These are phyloP conservation scores for Phytophthora ramorum DNA, from an alignment of 352 stramenopile species.

Conservation along the genomic window DNA sequence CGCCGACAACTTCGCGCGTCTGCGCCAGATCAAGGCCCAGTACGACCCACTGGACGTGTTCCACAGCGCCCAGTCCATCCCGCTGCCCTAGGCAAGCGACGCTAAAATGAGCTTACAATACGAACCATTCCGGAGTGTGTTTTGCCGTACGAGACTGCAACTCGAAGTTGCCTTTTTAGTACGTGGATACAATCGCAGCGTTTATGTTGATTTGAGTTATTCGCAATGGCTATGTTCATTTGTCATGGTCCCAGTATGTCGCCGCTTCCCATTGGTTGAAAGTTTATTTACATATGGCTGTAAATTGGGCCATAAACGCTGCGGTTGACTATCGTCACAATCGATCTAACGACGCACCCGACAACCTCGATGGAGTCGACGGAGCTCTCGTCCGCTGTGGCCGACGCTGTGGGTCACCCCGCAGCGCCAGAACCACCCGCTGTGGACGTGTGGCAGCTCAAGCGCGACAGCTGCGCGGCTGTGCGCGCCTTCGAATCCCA, in stretches of 20 bases:
- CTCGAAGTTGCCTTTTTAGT: slow-evolving; percentile 5
- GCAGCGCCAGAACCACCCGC: background rate
- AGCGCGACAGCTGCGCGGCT: slow-evolving; percentile 58
- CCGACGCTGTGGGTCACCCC: slow-evolving; percentile 1
- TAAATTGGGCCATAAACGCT: background rate
- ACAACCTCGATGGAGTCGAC: slow-evolving; percentile 11
- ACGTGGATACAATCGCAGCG: background rate
- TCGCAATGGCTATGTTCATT: no score
- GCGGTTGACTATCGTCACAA: background rate
- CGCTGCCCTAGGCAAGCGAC: slow-evolving; percentile 32
- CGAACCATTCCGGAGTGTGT: no score
- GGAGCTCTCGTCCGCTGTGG: slow-evolving; percentile 9
- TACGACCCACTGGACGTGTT: slow-evolving; percentile 65
- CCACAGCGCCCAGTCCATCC: slow-evolving; percentile 63
- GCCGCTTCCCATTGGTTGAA: no score
- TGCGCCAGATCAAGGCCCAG: slow-evolving; percentile 53
- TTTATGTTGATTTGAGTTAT: background rate
- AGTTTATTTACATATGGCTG: no score
- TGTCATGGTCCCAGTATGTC: no score
- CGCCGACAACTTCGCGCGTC: slow-evolving; percentile 50
- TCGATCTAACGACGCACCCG: slow-evolving; percentile 19
- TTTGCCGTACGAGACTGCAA: background rate
- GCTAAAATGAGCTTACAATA: background rate
- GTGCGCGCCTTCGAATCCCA: slow-evolving; percentile 72
- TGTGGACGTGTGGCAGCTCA: slow-evolving; percentile 63